phyloP scores from a whole-genome alignment of 257 asterid species.

The Henckelia pumila region DNA sequence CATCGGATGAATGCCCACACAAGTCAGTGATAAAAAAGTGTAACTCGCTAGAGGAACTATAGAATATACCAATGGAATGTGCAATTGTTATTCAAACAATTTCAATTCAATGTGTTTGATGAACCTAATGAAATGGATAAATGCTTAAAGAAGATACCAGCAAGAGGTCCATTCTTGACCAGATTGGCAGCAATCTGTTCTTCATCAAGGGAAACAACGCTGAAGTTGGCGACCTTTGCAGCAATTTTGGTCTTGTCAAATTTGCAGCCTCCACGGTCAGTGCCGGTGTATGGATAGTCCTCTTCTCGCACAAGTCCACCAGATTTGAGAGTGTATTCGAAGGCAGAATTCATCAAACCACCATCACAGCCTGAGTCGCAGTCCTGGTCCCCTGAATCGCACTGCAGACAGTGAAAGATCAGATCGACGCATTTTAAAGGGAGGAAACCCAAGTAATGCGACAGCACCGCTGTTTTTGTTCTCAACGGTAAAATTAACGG shows the following conservation, averaged over 20 bases:
- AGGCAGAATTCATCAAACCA: conserved; percentile 61
- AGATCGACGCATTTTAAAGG: background rate
- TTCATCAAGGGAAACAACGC: conserved; percentile 42
- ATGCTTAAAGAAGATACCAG: conserved; percentile 43
- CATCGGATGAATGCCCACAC: too few species aligned
- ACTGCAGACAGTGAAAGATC: conserved; percentile 38
- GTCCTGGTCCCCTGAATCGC: conserved; percentile 72
- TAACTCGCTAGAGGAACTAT: too few species aligned
- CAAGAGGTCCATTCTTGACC: conserved; percentile 87
- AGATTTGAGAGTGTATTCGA: conserved; percentile 58
- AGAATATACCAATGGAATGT: background rate
- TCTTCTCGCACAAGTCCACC: conserved; percentile 88
- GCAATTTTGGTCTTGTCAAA: conserved; percentile 74
- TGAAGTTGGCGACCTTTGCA: conserved; percentile 67
- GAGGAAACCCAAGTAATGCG: background rate
- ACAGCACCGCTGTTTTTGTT: background rate
- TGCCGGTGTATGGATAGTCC: conserved; percentile 62
- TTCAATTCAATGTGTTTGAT: background rate
- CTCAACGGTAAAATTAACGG: background rate
- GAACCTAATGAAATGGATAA: background rate
- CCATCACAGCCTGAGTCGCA: conserved; percentile 90
- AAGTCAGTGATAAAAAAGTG: too few species aligned
- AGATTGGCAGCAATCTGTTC: conserved; percentile 92
- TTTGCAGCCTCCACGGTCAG: conserved; percentile 47
- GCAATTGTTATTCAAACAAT: background rate